Evolutionary conservation across 2,329 filamentous ascomycete genomes (phyloP).

Genomic region (Bretziella fagacearum): DNA sequence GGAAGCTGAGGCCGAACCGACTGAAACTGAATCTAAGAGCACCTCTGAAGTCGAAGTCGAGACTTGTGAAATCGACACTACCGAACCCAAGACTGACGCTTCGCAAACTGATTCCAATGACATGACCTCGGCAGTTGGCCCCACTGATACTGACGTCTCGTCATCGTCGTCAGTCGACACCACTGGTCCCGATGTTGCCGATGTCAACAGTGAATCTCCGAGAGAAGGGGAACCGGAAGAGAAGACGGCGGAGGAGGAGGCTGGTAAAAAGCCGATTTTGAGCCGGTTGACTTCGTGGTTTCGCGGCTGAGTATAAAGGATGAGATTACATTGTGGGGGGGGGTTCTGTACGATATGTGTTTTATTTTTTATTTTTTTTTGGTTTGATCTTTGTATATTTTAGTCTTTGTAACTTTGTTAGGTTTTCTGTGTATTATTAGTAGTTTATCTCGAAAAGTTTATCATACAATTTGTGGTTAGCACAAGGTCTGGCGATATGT

Average conservation of each 20-base stretch:
- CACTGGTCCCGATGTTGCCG: too few relatives aligned
- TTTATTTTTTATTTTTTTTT: not conserved
- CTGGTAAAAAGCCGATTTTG: not conserved
- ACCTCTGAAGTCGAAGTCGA: not conserved
- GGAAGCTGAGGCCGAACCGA: not conserved
- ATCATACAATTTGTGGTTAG: too few relatives aligned
- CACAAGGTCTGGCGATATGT: too few relatives aligned
- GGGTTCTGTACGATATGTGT: not conserved
- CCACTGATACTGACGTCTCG: too few relatives aligned
- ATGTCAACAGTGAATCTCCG: too few relatives aligned
- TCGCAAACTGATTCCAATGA: not conserved
- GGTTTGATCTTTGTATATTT: not conserved
- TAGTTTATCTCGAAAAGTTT: too few relatives aligned
- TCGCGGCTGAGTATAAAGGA: not conserved
- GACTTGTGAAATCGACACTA: not conserved
- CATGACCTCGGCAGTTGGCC: too few relatives aligned
- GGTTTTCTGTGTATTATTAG: not conserved
- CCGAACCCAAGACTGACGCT: not conserved
- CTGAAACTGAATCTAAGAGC: not conserved
- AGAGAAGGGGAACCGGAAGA: too few relatives aligned
- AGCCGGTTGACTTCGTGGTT: slow-evolving; percentile 6
- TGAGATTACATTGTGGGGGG: not conserved
- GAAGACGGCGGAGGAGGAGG: not conserved
- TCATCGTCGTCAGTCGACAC: too few relatives aligned
- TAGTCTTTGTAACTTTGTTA: not conserved